phyloP scores from a whole-genome alignment of 2,329 filamentous ascomycete species.

The Paraphaeosphaeria sporulosa region DNA sequence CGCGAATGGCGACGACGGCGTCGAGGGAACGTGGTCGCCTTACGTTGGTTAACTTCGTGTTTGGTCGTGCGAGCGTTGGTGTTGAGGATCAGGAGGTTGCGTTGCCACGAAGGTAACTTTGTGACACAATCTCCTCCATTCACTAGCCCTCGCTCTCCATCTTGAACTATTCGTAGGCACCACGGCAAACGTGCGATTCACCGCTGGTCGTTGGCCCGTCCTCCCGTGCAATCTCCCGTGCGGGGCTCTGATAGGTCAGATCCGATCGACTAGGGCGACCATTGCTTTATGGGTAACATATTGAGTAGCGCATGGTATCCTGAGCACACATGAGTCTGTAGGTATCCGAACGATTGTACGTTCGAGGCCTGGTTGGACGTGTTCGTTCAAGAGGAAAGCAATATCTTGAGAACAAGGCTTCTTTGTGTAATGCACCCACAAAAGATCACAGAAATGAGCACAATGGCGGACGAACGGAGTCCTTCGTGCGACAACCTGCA shows the following conservation, averaged over 20 bases:
- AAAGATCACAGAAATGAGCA: not conserved
- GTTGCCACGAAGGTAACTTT: not conserved
- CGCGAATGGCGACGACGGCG: not conserved
- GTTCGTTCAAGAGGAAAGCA: not conserved
- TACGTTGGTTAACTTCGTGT: not conserved
- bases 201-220: not conserved
- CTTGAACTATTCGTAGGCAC: not conserved
- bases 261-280: constrained; percentile 3
- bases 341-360: not conserved
- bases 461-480: not conserved
- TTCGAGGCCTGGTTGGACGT: not conserved
- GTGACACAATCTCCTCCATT: not conserved
- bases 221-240: constrained; percentile 7
- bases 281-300: constrained; percentile 4
- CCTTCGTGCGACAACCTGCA: not conserved
- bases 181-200: constrained; percentile 4
- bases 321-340: not conserved
- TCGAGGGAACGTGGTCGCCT: not conserved
- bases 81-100: not conserved
- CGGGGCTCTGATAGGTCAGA: not conserved
- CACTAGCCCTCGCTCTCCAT: constrained; percentile 1
- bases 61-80: not conserved
- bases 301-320: constrained; percentile 2
- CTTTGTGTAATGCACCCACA: not conserved
- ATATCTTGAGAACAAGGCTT: not conserved